Evolutionary conservation across 306 rosid genomes (phyloP), one percentile per base, ranked within the genome.

Genomic region (Prunus campanulata): DNA sequence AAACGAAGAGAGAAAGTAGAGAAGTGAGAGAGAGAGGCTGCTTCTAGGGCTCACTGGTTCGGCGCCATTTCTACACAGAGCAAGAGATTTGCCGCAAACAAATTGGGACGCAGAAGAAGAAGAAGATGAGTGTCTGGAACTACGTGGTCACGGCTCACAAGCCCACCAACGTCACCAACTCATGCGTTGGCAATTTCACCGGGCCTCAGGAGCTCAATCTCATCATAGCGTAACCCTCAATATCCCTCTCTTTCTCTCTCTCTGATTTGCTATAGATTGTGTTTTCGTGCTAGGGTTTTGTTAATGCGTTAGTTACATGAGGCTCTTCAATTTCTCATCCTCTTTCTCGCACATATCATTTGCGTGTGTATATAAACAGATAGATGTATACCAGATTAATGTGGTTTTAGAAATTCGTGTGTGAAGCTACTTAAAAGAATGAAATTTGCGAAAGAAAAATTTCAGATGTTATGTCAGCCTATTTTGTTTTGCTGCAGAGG

Each of bases 181-280:
- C 99, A 5, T 92, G 99, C 82, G 99, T 95, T 68, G 99, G 99
- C 85, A 95, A 95, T 83, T 95, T 95, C 90, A 95, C 99, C 63
- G 77, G 87, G 25, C 93, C 99, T 60, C 93, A 92, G 72, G 99
- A 95, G 88, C 97, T 95, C 68, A 95, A 95, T 81, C 99, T 95
- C 82, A 92, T 95, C 54, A 75, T 89, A 46, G 97, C 99, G 99
- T 94, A 75, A n/a, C 59, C 54, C 11, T 54, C 49, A 29, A 7
- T 59, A 30, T 25, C 42, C 11, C 30, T 6, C 39, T 47, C 18
- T 32, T 24, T 61, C 69, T 55, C 52, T 59, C 48, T 78, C 15
- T 25, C 7, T 66, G 7, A 47, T 59, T 64, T 50, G 24, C 19
- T 64, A 19, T 51, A 11, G 2, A 44, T 48, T 60, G 0, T 15